These are phyloP conservation scores for Chlamydomonas reinhardtii DNA, from an alignment of 163 green algal genomes.

Conservation along the genomic window DNA sequence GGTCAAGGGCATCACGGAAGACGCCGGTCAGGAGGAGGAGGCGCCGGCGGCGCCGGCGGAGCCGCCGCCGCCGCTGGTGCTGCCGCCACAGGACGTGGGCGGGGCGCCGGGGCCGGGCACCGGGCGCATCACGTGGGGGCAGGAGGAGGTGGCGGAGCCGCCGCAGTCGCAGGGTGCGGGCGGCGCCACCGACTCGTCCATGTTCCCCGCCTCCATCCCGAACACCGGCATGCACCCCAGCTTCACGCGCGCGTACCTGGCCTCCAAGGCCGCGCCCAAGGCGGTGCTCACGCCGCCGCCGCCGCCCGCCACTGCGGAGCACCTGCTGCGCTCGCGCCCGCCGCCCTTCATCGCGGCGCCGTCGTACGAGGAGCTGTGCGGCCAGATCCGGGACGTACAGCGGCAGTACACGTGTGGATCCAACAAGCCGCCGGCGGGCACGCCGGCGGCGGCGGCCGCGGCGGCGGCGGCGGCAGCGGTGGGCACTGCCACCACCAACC, in stretches of 20 bases:
- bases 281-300: conserved; percentile 38
- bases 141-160: not conserved
- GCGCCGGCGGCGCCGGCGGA: not conserved
- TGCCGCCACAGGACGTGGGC: not conserved
- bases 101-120: not conserved
- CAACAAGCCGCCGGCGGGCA: not conserved
- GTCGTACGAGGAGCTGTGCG: conserved; percentile 51
- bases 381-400: conserved; percentile 57
- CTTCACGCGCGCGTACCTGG: conserved; percentile 47
- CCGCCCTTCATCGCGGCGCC: conserved; percentile 49
- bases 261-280: conserved; percentile 30
- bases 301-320: conserved; percentile 46
- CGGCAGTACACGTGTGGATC: conserved; percentile 55
- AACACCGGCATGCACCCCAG: conserved; percentile 46
- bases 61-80: not conserved
- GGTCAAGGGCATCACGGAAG: conserved; percentile 31
- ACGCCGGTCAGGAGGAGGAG: not conserved
- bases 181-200: not conserved
- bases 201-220: conserved; percentile 24
- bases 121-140: not conserved
- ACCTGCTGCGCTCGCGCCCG: conserved; percentile 46
- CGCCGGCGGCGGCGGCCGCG: not conserved
- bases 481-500: not conserved
- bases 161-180: no score
- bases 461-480: not conserved